Evolutionary conservation across 768 basidiomycete genomes (phyloP), one percentile per base, ranked within the genome.

Genomic region (Coprinopsis cinerea): DNA sequence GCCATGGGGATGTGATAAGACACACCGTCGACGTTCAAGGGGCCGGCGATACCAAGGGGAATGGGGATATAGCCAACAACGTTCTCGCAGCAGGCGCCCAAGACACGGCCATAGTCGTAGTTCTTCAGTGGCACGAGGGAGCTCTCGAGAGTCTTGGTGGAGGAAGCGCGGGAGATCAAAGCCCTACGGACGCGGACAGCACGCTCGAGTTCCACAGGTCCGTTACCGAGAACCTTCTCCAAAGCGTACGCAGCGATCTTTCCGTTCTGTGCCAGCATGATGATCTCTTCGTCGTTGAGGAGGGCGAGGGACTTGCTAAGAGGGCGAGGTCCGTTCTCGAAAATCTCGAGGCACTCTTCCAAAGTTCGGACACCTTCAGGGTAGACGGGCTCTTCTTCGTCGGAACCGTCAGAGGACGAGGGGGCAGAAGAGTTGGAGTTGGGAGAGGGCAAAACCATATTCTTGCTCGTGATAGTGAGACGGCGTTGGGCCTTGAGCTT

Each of bases 31-130:
- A 99, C 78, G 37, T 80, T 88, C 28, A 99, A 81, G 2, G 96
- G 96, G 1, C 96, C 96, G 14, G 96, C 96, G 53, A 98, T 86
- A 57, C 96, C 96, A 45, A 98, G 83, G 0, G 96, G 96, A 30
- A 99, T 68, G 35, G 95, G 96, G 65, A 97, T 92, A 65, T 90
- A 99, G 26, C 96, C 96, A 42, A 98, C 81, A 44, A 99, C 96
- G 65, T 99, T 98, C 70, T 99, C 96, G 68, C 96, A 99, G 70
- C 95, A 99, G 9, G 95, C 93, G 51, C 94, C 95, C 47, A 92
- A 77, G 26, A 99, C 93, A 9, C 88, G 82, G 32, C 86, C 83
- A 70, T 97, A 99, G 66, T 98, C 94, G 66, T 96, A 99, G 64
- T 84, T 71, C 18, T 77, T 61, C 75, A 85, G 80, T 0, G 96